phyloP scores from a whole-genome alignment of 2,329 filamentous ascomycete species.

The Calonectria pseudoturangicola region DNA sequence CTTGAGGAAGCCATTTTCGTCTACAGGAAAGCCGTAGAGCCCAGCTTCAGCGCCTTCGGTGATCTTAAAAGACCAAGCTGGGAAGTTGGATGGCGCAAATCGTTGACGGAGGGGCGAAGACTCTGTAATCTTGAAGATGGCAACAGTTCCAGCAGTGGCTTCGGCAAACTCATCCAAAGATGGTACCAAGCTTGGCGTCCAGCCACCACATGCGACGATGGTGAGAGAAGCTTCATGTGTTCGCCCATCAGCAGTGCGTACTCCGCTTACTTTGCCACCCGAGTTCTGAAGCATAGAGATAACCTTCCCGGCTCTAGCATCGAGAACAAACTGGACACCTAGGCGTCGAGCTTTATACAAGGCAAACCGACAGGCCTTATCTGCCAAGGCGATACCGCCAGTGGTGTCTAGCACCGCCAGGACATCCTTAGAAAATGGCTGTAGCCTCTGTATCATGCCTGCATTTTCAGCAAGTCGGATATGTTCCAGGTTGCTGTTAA shows the following conservation, averaged over 20 bases:
- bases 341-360: not conserved
- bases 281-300: not conserved
- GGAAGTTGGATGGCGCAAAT: not conserved
- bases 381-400: not conserved
- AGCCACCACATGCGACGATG: not conserved
- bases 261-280: not conserved
- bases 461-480: not conserved
- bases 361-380: not conserved
- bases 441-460: not conserved
- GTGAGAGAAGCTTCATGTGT: not conserved
- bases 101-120: not conserved
- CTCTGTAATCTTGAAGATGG: not conserved
- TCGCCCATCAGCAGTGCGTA: not conserved
- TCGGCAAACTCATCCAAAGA: not conserved
- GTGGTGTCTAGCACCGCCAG: not conserved
- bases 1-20: not conserved
- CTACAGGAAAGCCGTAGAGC: not conserved
- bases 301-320: not conserved
- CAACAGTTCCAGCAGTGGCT: not conserved
- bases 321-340: not conserved
- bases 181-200: not conserved
- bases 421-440: not conserved
- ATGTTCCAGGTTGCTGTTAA: not conserved
- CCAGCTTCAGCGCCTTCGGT: not conserved
- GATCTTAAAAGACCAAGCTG: not conserved